Evolutionary conservation across 352 stramenopile species (phyloP).

Genomic region (Thalassiosira hispida): DNA sequence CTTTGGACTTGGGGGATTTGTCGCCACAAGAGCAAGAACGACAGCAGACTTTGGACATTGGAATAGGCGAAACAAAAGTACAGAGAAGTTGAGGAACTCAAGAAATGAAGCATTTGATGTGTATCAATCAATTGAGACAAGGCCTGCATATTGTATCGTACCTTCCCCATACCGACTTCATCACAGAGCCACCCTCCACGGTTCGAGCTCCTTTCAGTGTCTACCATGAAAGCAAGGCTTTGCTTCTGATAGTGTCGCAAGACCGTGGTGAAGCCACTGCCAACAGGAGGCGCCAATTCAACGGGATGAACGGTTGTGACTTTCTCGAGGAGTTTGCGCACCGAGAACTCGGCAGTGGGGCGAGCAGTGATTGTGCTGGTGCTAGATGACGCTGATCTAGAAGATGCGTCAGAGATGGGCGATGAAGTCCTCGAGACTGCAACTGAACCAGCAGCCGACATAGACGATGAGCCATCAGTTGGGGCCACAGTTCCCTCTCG

Average conservation of each 20-base stretch:
- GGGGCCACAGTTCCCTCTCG: not conserved
- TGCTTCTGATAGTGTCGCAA: conserved; percentile 48
- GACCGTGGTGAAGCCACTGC: conserved; percentile 3
- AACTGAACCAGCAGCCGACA: not conserved
- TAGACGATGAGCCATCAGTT: not conserved
- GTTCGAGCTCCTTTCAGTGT: conserved; percentile 23
- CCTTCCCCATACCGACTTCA: conserved; percentile 84
- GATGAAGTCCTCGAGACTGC: conserved; percentile 1
- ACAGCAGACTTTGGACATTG: conserved; percentile 83
- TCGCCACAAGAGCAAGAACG: conserved; percentile 78
- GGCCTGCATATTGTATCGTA: no score
- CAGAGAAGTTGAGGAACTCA: no score
- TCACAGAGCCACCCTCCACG: conserved; percentile 85
- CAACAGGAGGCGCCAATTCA: conserved; percentile 16
- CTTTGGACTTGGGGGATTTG: conserved; percentile 9
- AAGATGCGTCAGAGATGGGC: not conserved
- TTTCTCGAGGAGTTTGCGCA: conserved; percentile 26
- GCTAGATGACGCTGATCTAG: not conserved
- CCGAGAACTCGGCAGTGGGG: conserved; percentile 9
- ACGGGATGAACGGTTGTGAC: conserved; percentile 34
- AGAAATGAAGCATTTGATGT: no score
- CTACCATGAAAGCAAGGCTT: conserved; percentile 43
- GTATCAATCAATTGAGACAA: no score
- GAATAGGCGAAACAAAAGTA: no score
- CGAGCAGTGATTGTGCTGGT: not conserved